phyloP scores from a whole-genome alignment of 306 rosid genomes.

The Cicer yamashitae region DNA sequence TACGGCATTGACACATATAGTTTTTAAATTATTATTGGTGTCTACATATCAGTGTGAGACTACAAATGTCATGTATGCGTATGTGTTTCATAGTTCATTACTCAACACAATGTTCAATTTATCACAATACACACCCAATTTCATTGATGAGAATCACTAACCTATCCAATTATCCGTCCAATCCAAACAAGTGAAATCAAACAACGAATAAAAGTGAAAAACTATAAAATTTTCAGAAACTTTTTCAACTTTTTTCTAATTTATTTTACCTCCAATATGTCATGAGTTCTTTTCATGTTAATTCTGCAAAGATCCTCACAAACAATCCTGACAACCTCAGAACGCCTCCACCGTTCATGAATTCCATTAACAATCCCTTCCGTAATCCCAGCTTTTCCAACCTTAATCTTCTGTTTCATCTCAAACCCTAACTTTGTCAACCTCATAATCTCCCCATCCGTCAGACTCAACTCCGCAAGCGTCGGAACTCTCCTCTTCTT shows the following conservation, averaged over 20 bases:
- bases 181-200: slow-evolving; percentile 25
- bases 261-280: slow-evolving; percentile 74
- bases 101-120: not conserved
- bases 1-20: not conserved
- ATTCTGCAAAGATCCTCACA: slow-evolving; percentile 77
- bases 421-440: slow-evolving; percentile 58
- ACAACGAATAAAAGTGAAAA: not conserved
- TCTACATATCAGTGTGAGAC: not conserved
- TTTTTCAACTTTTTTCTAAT: no score
- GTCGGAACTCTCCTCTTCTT: slow-evolving; percentile 64
- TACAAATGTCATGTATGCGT: not conserved
- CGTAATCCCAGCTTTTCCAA: slow-evolving; percentile 91
- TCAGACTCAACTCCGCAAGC: slow-evolving; percentile 79
- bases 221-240: no score
- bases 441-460: slow-evolving; percentile 63
- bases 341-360: slow-evolving; percentile 84
- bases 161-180: not conserved
- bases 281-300: slow-evolving; percentile 96
- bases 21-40: not conserved
- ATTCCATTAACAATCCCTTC: slow-evolving; percentile 90
- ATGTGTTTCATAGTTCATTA: not conserved
- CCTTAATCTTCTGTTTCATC: slow-evolving; percentile 68
- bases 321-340: slow-evolving; percentile 72
- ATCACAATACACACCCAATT: slow-evolving; percentile 31
- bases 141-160: not conserved